Evolutionary conservation across 1,284 basidiomycete genomes (phyloP).

Genomic region (Chalciporus sp.): DNA sequence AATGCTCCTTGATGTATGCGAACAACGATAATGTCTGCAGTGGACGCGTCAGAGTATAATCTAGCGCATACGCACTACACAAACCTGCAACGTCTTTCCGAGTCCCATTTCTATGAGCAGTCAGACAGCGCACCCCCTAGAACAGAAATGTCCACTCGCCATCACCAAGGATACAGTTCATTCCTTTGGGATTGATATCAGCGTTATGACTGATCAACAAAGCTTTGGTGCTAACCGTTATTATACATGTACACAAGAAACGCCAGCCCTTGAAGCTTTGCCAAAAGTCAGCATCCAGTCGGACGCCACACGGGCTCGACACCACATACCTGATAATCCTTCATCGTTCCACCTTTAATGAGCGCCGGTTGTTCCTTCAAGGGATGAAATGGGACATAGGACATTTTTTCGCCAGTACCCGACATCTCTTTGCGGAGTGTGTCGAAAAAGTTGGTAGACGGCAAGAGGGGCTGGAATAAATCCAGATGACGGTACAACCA

Average conservation of each 20-base stretch:
- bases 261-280: slow-evolving; percentile 52
- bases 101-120: slow-evolving; percentile 53
- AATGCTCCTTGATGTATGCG: slow-evolving; percentile 53
- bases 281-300: slow-evolving; percentile 3
- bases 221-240: slow-evolving; percentile 44
- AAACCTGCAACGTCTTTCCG: slow-evolving; percentile 65
- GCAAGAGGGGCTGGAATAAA: slow-evolving; percentile 46
- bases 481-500: slow-evolving; percentile 44
- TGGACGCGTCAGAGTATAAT: slow-evolving; percentile 3
- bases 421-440: slow-evolving; percentile 26
- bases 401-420: slow-evolving; percentile 20
- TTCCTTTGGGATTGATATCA: slow-evolving; percentile 37
- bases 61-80: neutral
- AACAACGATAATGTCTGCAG: slow-evolving; percentile 58
- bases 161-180: slow-evolving; percentile 63
- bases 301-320: neutral
- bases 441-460: slow-evolving; percentile 38
- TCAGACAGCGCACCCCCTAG: slow-evolving; percentile 11
- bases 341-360: slow-evolving; percentile 52
- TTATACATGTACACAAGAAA: slow-evolving; percentile 58
- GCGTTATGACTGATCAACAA: neutral
- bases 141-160: slow-evolving; percentile 38
- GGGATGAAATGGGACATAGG: slow-evolving; percentile 40
- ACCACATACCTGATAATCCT: slow-evolving; percentile 56
- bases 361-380: slow-evolving; percentile 48